Percentiles rank a stretch among this genome's conserved stretches.
Evolutionary conservation across 768 basidiomycete species (phyloP).

Genomic region (Mycena crocata): DNA sequence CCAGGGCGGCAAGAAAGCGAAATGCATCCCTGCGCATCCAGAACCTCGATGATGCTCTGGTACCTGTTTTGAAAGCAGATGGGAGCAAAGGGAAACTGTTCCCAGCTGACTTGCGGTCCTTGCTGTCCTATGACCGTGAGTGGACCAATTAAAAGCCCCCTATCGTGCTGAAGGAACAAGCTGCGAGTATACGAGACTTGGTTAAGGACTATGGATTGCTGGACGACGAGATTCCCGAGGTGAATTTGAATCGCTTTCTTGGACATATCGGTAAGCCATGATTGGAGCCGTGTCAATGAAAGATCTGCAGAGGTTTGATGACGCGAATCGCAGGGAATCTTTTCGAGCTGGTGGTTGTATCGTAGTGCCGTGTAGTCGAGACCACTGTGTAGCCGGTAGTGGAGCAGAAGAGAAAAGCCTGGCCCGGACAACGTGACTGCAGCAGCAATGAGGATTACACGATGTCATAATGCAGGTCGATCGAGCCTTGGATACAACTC

Average conservation of each 20-base stretch:
- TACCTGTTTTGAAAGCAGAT: slow-evolving; percentile 58
- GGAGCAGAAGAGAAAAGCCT: neutral
- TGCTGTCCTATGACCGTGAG: slow-evolving; percentile 59
- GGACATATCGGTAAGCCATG: slow-evolving; percentile 61
- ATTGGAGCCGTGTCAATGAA: neutral
- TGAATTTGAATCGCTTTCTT: slow-evolving; percentile 68
- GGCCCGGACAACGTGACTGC: neutral
- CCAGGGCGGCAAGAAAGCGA: slow-evolving; percentile 60
- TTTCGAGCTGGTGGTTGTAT: slow-evolving; percentile 29
- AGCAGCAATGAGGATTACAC: neutral
- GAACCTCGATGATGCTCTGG: slow-evolving; percentile 58
- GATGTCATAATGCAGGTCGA: neutral
- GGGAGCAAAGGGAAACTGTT: slow-evolving; percentile 44
- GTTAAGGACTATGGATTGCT: slow-evolving; percentile 60
- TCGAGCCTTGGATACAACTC: neutral
- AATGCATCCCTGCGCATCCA: slow-evolving; percentile 57
- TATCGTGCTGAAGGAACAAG: slow-evolving; percentile 31
- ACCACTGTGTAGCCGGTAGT: no score
- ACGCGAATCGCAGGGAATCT: slow-evolving; percentile 16
- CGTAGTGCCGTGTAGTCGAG: neutral
- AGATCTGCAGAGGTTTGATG: neutral
- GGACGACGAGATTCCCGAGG: slow-evolving; percentile 53
- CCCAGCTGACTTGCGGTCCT: slow-evolving; percentile 54
- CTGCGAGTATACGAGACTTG: slow-evolving; percentile 53
- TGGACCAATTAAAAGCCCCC: neutral